Percentiles rank a stretch among this genome's conserved stretches.
These are phyloP conservation scores for Heliosperma pusillum DNA, from an alignment of 148 eudicot genomes.

Conservation along the genomic window DNA sequence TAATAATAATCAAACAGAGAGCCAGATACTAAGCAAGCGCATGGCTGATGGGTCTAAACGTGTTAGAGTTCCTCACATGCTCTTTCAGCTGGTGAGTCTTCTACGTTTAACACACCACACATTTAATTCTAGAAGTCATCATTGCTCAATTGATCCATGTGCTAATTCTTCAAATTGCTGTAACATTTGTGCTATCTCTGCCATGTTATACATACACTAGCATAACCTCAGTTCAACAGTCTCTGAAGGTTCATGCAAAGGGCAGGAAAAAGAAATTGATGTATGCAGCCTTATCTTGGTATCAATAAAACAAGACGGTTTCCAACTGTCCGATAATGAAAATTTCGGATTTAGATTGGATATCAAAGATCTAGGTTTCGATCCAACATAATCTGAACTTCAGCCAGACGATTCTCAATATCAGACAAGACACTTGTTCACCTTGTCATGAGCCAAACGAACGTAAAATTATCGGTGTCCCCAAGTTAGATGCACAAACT, in stretches of 20 bases:
- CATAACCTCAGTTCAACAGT: too few relatives aligned
- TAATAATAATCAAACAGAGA: slow-evolving; percentile 34
- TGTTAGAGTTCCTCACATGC: slow-evolving; percentile 56
- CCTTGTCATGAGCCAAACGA: neutral
- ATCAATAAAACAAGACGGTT: too few relatives aligned
- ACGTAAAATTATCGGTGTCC: neutral
- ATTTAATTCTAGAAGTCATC: neutral
- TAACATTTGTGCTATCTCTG: neutral
- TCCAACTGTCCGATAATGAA: too few relatives aligned
- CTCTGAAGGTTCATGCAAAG: too few relatives aligned
- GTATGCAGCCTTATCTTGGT: too few relatives aligned
- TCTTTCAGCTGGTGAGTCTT: slow-evolving; percentile 53
- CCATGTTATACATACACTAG: too few relatives aligned
- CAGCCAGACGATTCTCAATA: too few relatives aligned
- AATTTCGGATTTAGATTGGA: too few relatives aligned
- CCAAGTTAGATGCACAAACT: too few relatives aligned
- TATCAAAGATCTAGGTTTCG: too few relatives aligned
- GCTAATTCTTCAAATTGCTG: neutral
- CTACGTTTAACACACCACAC: neutral
- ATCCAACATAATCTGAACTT: too few relatives aligned
- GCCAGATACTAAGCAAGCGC: slow-evolving; percentile 50
- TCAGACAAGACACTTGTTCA: neutral
- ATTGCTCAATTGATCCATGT: neutral
- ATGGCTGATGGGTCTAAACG: slow-evolving; percentile 88
- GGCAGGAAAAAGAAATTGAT: too few relatives aligned